Conservation (phyloP, 805 yeast genomes). For the Kodamaea leandrae region DNA sequence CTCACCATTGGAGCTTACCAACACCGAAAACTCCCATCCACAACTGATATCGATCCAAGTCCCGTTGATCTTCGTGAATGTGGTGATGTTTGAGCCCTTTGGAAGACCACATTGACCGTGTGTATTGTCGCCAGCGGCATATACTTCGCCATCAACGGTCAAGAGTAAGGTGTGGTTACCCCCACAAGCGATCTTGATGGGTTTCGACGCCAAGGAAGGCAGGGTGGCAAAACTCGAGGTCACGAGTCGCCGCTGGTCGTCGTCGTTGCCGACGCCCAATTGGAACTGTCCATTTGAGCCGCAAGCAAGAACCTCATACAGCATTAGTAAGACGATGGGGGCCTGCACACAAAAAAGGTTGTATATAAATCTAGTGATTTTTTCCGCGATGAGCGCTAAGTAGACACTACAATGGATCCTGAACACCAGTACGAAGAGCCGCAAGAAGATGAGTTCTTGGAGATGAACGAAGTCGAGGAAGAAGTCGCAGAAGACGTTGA, state of each 20-base stretch:
- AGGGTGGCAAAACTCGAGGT: slow-evolving; percentile 15
- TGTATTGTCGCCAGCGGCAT: slow-evolving; percentile 57
- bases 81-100: slow-evolving; percentile 7
- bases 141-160: slow-evolving; percentile 50
- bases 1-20: slow-evolving; percentile 40
- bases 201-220: slow-evolving; percentile 16
- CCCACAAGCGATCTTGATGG: slow-evolving; percentile 61
- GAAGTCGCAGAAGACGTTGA: slow-evolving; percentile 30
- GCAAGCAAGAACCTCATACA: slow-evolving; percentile 46
- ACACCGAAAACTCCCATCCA: slow-evolving; percentile 77
- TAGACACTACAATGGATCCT: slow-evolving; percentile 7
- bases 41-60: slow-evolving; percentile 53
- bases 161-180: slow-evolving; percentile 82
- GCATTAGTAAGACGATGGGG: not conserved
- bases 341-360: slow-evolving; percentile 9
- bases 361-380: not conserved
- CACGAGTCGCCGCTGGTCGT: slow-evolving; percentile 37
- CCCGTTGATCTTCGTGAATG: slow-evolving; percentile 21
- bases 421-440: slow-evolving; percentile 13
- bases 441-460: slow-evolving; percentile 27
- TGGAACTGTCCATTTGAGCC: slow-evolving; percentile 87
- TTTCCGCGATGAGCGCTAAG: slow-evolving; percentile 5
- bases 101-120: slow-evolving; percentile 51
- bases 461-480: slow-evolving; percentile 33
- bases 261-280: slow-evolving; percentile 56